Evolutionary conservation across 345 rosid species (phyloP).

Genomic region (Lepidium aucheri): DNA sequence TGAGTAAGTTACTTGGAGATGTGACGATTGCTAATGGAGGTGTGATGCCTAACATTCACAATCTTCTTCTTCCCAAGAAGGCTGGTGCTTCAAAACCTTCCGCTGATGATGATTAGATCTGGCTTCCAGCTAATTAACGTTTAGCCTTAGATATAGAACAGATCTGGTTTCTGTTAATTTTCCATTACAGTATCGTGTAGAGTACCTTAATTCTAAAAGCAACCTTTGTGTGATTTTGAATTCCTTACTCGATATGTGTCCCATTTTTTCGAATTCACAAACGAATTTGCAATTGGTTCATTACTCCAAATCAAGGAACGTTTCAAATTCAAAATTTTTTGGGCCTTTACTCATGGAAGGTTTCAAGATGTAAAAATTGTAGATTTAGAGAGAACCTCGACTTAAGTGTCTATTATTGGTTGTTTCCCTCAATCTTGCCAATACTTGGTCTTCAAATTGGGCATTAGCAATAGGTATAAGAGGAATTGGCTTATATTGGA

Average conservation of each 20-base stretch:
- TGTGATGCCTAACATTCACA: slow-evolving; percentile 96
- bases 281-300: neutral
- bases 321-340: neutral
- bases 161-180: neutral
- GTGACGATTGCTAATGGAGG: slow-evolving; percentile 93
- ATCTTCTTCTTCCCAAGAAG: slow-evolving; percentile 84
- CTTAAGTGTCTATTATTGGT: too few species aligned
- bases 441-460: too few species aligned
- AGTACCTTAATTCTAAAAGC: neutral
- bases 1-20: slow-evolving; percentile 85
- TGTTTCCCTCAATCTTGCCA: too few species aligned
- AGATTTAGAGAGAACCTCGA: too few species aligned
- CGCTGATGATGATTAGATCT: slow-evolving; percentile 49
- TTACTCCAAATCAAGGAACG: neutral
- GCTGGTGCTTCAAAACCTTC: slow-evolving; percentile 45
- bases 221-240: neutral
- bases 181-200: neutral
- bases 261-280: neutral
- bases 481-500: too few species aligned
- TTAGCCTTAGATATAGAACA: neutral
- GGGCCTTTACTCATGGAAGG: too few species aligned
- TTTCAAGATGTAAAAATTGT: too few species aligned
- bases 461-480: too few species aligned
- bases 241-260: neutral
- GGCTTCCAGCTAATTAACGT: neutral